Conservation (phyloP, 306 rosid species). For the Quercus mongolica region DNA sequence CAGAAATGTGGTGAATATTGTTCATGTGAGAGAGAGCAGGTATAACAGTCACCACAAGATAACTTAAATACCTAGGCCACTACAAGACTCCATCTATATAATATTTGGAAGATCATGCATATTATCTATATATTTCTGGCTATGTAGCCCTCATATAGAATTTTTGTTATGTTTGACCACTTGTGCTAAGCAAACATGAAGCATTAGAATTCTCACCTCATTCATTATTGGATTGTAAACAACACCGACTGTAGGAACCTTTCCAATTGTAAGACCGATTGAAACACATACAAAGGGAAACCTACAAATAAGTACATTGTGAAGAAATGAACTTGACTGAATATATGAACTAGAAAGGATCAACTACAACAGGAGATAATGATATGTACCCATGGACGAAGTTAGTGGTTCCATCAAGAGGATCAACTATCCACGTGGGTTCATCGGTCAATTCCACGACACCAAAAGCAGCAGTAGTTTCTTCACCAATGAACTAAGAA, state of each 20-base stretch:
- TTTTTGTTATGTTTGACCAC: not conserved
- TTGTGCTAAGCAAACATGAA: not conserved
- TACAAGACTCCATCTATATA: not conserved
- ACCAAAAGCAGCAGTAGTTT: conserved; percentile 90
- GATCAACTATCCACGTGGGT: conserved; percentile 98
- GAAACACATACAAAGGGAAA: conserved; percentile 96
- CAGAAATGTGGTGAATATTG: not conserved
- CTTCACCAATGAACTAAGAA: conserved; percentile 91
- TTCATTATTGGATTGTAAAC: conserved; percentile 90
- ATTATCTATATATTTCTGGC: not conserved
- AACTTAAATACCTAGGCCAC: not conserved
- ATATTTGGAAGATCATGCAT: not conserved
- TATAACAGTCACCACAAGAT: not conserved
- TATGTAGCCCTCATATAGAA: not conserved
- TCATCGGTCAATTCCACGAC: conserved; percentile 84
- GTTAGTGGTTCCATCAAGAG: conserved; percentile 96
- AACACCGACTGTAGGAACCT: conserved; percentile 81
- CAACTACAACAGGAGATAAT: conserved; percentile 22
- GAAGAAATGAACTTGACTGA: conserved; percentile 1
- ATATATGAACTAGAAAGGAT: conserved; percentile 4
- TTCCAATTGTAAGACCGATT: conserved; percentile 88
- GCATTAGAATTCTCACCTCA: conserved; percentile 60
- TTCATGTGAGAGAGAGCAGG: not conserved
- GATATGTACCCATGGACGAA: conserved; percentile 86
- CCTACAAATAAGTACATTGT: conserved; percentile 34